Evolutionary conservation across 306 rosid genomes (phyloP).

Genomic region (Cercis canadensis): DNA sequence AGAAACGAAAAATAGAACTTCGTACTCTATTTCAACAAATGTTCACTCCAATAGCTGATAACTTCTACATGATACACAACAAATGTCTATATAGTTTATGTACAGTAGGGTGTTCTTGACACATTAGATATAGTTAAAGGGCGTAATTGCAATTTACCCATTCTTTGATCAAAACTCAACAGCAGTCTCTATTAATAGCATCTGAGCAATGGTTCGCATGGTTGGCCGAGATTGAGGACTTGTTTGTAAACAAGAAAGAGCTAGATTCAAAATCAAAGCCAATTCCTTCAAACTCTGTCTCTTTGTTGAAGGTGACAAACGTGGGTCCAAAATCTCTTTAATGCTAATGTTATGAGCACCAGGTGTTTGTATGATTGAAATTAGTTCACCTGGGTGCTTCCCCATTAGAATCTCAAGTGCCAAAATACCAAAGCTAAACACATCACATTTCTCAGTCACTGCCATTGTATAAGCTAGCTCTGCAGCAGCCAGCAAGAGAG

Average conservation of each 20-base stretch:
- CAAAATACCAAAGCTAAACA: conserved; percentile 48
- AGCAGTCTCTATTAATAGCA: conserved; percentile 25
- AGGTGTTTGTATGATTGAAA: conserved; percentile 38
- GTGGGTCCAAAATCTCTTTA: conserved; percentile 42
- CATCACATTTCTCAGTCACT: conserved; percentile 45
- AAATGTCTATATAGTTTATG: too few species aligned
- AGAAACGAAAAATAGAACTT: too few species aligned
- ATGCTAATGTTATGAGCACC: conserved; percentile 18
- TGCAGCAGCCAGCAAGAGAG: neutral
- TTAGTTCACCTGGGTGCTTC: conserved; percentile 48
- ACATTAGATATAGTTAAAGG: too few species aligned
- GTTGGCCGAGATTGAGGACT: conserved; percentile 45
- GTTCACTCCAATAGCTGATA: too few species aligned
- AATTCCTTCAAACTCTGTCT: conserved; percentile 19
- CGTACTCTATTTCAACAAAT: too few species aligned
- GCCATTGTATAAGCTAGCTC: conserved; percentile 17
- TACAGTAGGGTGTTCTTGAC: too few species aligned
- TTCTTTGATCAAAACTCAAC: neutral
- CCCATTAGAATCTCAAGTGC: conserved; percentile 39
- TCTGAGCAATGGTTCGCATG: conserved; percentile 36
- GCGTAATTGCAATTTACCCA: too few species aligned
- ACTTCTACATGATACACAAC: too few species aligned
- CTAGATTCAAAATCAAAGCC: conserved; percentile 25
- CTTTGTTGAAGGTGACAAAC: conserved; percentile 22
- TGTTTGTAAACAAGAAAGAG: conserved; percentile 33